A percentile compares a stretch with the other conserved stretches of the same genome.
phyloP scores from a whole-genome alignment of 768 basidiomycete species.

The Tulasnella sp. region DNA sequence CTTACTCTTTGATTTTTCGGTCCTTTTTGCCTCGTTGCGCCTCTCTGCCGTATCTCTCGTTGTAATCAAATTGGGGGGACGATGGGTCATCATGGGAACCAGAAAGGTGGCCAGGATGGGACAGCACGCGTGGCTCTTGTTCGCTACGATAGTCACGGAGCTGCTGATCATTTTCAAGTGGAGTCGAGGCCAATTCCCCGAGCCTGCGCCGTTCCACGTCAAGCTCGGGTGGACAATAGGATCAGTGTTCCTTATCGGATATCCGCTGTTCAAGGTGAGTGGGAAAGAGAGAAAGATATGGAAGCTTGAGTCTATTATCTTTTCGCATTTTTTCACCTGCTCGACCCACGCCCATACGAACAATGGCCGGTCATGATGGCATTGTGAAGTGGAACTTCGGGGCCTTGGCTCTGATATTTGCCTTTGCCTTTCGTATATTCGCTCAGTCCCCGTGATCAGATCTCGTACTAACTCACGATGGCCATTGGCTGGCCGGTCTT shows the following conservation, averaged over 20 bases:
- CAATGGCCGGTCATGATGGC: slow-evolving; percentile 21
- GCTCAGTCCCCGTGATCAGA: slow-evolving; percentile 27
- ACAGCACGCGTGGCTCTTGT: slow-evolving; percentile 79
- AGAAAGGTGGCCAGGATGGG: slow-evolving; percentile 86
- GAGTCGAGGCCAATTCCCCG: slow-evolving; percentile 65
- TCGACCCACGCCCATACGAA: too few relatives aligned
- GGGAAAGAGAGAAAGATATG: not conserved
- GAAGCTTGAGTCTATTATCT: not conserved
- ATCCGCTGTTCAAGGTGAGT: slow-evolving; percentile 64
- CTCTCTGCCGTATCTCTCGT: not conserved
- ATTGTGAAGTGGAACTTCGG: slow-evolving; percentile 15
- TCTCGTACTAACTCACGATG: slow-evolving; percentile 28
- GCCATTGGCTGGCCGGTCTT: not conserved
- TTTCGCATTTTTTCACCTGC: not conserved
- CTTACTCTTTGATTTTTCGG: not conserved
- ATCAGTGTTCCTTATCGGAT: slow-evolving; percentile 55
- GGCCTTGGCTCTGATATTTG: slow-evolving; percentile 19
- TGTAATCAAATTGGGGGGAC: slow-evolving; percentile 10
- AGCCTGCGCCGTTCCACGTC: slow-evolving; percentile 58
- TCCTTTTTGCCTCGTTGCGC: not conserved
- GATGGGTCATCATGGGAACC: slow-evolving; percentile 18
- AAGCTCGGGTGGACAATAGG: slow-evolving; percentile 66
- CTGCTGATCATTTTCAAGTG: slow-evolving; percentile 77
- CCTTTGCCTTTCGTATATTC: slow-evolving; percentile 10
- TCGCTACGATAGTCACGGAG: slow-evolving; percentile 82